A percentile compares a stretch with the other conserved stretches of the same genome.
phyloP scores from a whole-genome alignment of 768 basidiomycete species.

The Serendipita sp. region DNA sequence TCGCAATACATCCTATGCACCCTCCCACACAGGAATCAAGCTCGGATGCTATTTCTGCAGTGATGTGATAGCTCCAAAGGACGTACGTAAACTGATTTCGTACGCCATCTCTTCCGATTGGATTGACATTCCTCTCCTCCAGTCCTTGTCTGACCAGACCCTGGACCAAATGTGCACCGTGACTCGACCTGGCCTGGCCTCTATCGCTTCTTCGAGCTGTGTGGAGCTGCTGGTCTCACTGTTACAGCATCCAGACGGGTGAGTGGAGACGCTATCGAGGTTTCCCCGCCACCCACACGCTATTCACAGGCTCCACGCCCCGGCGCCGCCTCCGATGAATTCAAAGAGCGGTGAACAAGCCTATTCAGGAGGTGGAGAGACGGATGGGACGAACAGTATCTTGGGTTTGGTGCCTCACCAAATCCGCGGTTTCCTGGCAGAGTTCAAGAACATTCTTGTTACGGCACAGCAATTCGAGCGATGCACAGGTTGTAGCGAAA shows the following conservation, averaged over 20 bases:
- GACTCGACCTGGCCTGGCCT: conserved; percentile 82
- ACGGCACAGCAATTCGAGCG: conserved; percentile 71
- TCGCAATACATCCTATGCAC: conserved; percentile 23
- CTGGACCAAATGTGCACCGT: conserved; percentile 99
- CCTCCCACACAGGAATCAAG: conserved; percentile 18
- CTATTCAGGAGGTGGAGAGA: conserved; percentile 8
- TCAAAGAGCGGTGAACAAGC: conserved; percentile 13
- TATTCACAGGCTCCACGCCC: conserved; percentile 35
- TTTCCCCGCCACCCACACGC: background rate
- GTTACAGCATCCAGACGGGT: conserved; percentile 83
- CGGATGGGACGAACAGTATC: conserved; percentile 27
- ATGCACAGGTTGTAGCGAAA: conserved; percentile 83
- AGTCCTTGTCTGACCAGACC: conserved; percentile 72
- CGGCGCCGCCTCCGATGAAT: conserved; percentile 36
- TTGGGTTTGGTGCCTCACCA: conserved; percentile 89
- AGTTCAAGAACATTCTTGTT: conserved; percentile 72
- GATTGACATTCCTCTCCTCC: background rate
- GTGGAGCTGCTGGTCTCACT: conserved; percentile 84
- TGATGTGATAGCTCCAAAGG: conserved; percentile 89
- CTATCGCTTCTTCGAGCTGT: conserved; percentile 80
- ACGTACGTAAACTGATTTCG: conserved; percentile 35
- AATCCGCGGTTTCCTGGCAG: conserved; percentile 73
- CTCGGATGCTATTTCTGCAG: conserved; percentile 98
- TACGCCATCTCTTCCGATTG: background rate
- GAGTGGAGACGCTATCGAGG: conserved; percentile 11